A percentile compares a stretch with the other conserved stretches of the same genome.
These are phyloP conservation scores for Raffaelea ambrosiae DNA, from an alignment of 2,329 filamentous ascomycete genomes.

Conservation along the genomic window DNA sequence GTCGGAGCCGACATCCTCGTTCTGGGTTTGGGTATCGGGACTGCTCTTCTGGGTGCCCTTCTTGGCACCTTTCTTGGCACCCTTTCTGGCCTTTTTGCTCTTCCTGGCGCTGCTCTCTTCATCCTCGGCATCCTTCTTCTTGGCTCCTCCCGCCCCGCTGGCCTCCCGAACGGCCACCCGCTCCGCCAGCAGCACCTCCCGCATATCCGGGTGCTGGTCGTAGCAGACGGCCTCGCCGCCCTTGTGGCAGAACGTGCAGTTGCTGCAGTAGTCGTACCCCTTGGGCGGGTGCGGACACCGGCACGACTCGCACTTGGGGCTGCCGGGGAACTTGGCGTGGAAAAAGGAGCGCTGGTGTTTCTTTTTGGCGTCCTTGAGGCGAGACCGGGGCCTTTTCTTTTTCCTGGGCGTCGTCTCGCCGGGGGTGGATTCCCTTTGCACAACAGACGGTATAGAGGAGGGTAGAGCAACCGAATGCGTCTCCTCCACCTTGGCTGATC, in stretches of 20 bases:
- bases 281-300: conserved; percentile 1
- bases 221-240: conserved; percentile 7
- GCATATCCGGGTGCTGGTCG: conserved; percentile 4
- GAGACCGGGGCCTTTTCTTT: neutral
- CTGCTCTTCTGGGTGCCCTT: too few relatives aligned
- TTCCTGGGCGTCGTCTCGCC: neutral
- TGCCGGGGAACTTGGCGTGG: neutral
- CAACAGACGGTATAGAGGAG: too few relatives aligned
- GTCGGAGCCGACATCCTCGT: too few relatives aligned
- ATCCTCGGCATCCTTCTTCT: too few relatives aligned
- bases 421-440: too few relatives aligned
- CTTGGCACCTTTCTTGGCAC: too few relatives aligned
- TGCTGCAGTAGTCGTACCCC: conserved; percentile 1
- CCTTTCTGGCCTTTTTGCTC: too few relatives aligned
- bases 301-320: conserved; percentile 2
- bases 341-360: neutral
- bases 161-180: neutral
- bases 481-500: neutral
- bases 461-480: neutral
- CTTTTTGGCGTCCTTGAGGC: neutral
- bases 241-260: conserved; percentile 6
- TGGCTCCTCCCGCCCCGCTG: too few relatives aligned
- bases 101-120: too few relatives aligned
- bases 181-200: conserved; percentile 1
- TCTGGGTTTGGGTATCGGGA: too few relatives aligned